Evolutionary conservation across 2,329 filamentous ascomycete genomes (phyloP).

Genomic region (Aspergillus spinulosporus): DNA sequence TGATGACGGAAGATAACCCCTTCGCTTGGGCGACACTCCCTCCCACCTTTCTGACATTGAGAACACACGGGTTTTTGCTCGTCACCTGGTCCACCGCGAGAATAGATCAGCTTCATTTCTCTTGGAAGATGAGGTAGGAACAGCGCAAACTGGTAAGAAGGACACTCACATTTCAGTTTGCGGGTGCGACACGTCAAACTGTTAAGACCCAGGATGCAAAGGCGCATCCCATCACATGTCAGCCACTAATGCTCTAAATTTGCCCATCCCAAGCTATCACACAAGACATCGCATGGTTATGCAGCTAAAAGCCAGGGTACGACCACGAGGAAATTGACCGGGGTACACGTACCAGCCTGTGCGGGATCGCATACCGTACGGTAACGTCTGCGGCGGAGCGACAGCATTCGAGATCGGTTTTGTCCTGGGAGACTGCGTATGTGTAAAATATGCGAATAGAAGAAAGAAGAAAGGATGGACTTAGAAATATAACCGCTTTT

Average conservation of each 20-base stretch:
- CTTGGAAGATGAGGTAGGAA: neutral
- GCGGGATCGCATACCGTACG: conserved; percentile 44
- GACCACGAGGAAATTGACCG: neutral
- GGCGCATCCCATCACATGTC: neutral
- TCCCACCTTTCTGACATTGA: conserved; percentile 61
- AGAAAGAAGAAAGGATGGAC: conserved; percentile 6
- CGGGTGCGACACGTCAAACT: conserved; percentile 59
- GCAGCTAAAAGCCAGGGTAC: conserved; percentile 1
- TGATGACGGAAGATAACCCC: conserved; percentile 68
- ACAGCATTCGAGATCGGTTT: conserved; percentile 27
- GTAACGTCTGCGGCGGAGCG: conserved; percentile 26
- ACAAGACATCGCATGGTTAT: neutral
- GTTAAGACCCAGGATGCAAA: conserved; percentile 6
- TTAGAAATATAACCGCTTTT: neutral
- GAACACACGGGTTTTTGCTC: conserved; percentile 62
- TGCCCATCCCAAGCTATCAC: neutral
- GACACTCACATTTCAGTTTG: conserved; percentile 60
- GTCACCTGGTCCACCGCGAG: conserved; percentile 40
- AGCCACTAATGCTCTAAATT: neutral
- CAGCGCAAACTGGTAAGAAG: conserved; percentile 1
- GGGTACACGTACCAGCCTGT: conserved; percentile 42
- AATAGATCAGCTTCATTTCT: conserved; percentile 7
- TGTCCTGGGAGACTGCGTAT: conserved; percentile 1
- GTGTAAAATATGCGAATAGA: conserved; percentile 1
- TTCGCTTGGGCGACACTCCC: conserved; percentile 62